Percentiles rank a stretch among this genome's conserved stretches.
These are phyloP conservation scores for Phialocephala sp. DNA, from an alignment of 2,329 filamentous ascomycete genomes.

Conservation along the genomic window DNA sequence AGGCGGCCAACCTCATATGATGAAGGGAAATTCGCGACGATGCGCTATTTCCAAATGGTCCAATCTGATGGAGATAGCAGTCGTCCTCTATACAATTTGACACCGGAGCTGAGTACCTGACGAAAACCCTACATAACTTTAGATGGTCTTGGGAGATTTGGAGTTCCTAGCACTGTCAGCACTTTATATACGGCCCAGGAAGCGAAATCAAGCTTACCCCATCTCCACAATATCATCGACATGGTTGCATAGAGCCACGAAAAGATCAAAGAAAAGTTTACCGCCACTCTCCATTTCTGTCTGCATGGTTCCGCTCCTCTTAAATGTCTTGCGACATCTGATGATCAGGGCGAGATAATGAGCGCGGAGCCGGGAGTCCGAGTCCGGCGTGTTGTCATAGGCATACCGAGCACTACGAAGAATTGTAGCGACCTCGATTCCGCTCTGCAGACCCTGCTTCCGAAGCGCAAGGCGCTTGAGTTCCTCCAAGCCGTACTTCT, in stretches of 20 bases:
- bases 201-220: slow-evolving; percentile 48
- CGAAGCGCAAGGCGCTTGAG: slow-evolving; percentile 89
- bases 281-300: slow-evolving; percentile 95
- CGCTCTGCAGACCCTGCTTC: slow-evolving; percentile 90
- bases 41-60: slow-evolving; percentile 42
- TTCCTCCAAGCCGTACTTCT: slow-evolving; percentile 89
- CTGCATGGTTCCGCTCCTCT: slow-evolving; percentile 98
- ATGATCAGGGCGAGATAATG: slow-evolving; percentile 98
- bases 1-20: slow-evolving; percentile 53
- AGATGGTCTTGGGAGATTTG: slow-evolving; percentile 59
- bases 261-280: slow-evolving; percentile 96
- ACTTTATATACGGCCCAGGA: slow-evolving; percentile 31
- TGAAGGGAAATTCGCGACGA: slow-evolving; percentile 46
- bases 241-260: slow-evolving; percentile 98
- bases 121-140: slow-evolving; percentile 42
- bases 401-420: slow-evolving; percentile 92
- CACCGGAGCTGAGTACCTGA: slow-evolving; percentile 42
- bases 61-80: slow-evolving; percentile 47
- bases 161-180: slow-evolving; percentile 50
- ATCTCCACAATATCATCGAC: slow-evolving; percentile 94
- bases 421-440: slow-evolving; percentile 90
- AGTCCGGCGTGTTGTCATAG: slow-evolving; percentile 93
- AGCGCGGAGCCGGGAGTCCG: slow-evolving; percentile 89
- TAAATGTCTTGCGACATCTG: slow-evolving; percentile 95
- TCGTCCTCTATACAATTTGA: slow-evolving; percentile 42